phyloP scores from a whole-genome alignment of 2,329 filamentous ascomycete genomes.

The Zymoseptoria brevis region DNA sequence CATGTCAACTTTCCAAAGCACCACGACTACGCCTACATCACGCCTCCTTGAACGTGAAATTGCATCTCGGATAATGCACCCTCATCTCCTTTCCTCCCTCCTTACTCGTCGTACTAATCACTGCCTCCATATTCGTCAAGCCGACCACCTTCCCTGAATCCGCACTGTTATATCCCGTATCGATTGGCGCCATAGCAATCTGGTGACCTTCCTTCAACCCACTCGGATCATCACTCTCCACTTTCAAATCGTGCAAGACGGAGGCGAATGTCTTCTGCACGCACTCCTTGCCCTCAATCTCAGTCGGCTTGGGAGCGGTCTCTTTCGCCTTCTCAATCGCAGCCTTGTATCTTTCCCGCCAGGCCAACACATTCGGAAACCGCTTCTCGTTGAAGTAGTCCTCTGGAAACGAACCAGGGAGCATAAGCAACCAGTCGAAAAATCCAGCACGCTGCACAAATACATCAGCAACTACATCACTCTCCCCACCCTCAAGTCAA shows the following conservation, averaged over 20 bases:
- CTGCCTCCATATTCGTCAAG: slow-evolving; percentile 8
- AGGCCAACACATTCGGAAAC: slow-evolving; percentile 11
- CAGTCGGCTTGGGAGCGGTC: slow-evolving; percentile 3
- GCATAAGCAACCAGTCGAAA: slow-evolving; percentile 17
- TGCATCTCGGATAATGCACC: slow-evolving; percentile 32
- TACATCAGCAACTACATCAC: neutral
- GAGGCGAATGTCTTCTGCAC: slow-evolving; percentile 7
- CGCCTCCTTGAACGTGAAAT: slow-evolving; percentile 23
- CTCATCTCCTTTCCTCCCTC: slow-evolving; percentile 10
- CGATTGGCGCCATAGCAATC: slow-evolving; percentile 11
- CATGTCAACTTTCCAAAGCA: too few relatives aligned
- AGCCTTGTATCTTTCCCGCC: slow-evolving; percentile 12
- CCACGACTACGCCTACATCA: neutral
- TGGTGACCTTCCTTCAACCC: slow-evolving; percentile 7
- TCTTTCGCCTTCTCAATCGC: slow-evolving; percentile 9
- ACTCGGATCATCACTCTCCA: slow-evolving; percentile 10
- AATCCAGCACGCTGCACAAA: slow-evolving; percentile 9
- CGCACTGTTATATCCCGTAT: slow-evolving; percentile 10
- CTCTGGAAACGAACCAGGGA: slow-evolving; percentile 10
- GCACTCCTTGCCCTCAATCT: slow-evolving; percentile 15
- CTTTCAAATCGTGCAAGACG: slow-evolving; percentile 4
- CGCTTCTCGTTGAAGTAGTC: slow-evolving; percentile 11
- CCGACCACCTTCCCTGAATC: slow-evolving; percentile 14
- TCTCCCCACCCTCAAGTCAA: too few relatives aligned
- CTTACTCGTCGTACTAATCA: slow-evolving; percentile 7